Evolutionary conservation across 1,284 basidiomycete genomes (phyloP).

Genomic region (Pseudozyma flocculosa): DNA sequence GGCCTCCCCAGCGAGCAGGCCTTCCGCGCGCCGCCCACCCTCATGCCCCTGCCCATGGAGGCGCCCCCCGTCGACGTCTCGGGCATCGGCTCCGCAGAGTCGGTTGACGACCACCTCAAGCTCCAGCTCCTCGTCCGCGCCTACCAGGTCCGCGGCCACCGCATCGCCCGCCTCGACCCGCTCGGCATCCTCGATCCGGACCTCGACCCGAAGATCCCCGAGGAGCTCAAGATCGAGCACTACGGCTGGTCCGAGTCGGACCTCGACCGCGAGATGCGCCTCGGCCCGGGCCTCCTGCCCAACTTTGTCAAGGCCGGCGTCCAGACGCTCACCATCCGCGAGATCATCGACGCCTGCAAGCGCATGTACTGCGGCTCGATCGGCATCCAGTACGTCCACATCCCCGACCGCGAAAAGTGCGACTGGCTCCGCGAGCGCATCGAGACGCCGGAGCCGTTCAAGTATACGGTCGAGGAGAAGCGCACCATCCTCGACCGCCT

Average conservation of each 20-base stretch:
- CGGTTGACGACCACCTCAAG: slow-evolving; percentile 88
- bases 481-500: slow-evolving; percentile 97
- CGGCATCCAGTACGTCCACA: slow-evolving; percentile 97
- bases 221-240: slow-evolving; percentile 54
- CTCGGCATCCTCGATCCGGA: slow-evolving; percentile 89
- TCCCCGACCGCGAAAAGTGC: slow-evolving; percentile 96
- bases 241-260: slow-evolving; percentile 95
- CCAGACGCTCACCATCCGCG: slow-evolving; percentile 82
- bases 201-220: slow-evolving; percentile 60
- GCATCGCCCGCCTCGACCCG: slow-evolving; percentile 91
- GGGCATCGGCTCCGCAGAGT: slow-evolving; percentile 66
- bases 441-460: slow-evolving; percentile 96
- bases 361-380: slow-evolving; percentile 94
- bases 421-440: slow-evolving; percentile 98
- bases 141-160: slow-evolving; percentile 97
- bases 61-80: slow-evolving; percentile 75
- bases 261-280: slow-evolving; percentile 87
- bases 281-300: slow-evolving; percentile 93
- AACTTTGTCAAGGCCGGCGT: slow-evolving; percentile 82
- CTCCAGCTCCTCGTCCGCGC: slow-evolving; percentile 68
- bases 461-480: slow-evolving; percentile 96
- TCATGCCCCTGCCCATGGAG: slow-evolving; percentile 69
- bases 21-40: slow-evolving; percentile 77
- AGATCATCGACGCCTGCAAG: slow-evolving; percentile 89
- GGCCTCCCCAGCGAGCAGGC: slow-evolving; percentile 80